Evolutionary conservation across 1,284 basidiomycete species (phyloP), one percentile per base, ranked within the genome.

Genomic region (Moesziomyces parantarcticus): DNA sequence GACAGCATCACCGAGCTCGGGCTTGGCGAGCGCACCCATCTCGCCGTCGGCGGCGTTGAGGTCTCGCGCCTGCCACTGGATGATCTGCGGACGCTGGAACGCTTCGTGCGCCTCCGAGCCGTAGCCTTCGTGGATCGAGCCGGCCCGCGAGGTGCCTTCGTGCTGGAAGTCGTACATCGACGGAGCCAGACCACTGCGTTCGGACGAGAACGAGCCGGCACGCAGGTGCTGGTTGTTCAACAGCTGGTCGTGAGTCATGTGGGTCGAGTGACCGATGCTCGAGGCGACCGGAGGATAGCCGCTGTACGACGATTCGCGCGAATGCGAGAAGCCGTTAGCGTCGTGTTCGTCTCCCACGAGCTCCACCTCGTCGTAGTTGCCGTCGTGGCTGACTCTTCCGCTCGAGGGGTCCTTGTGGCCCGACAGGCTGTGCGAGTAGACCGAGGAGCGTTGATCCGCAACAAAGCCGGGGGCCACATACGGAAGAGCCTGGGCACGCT

Each of bases 61-160:
- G 26, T 77, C 73, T 51, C 67, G 69, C 48, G 70, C 64, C 58
- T 75, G 60, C 75, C 75, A 77, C 45, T 73, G 67, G 34, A 77
- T 72, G 61, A 77, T 77, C 62, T 72, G 69, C 8, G 70, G 74
- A 23, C 50, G 55, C 42, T 70, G 67, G 49, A 68, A 65, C 2
- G 64, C 59, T 14, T 64, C 64, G 48, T 64, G 60, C 3, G 64
- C 46, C 21, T 73, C 64, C 5, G 60, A 49, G 6, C 60, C 70
- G 48, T 60, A 68, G 10, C 20, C 48, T 20, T 60, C 63, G n/a
- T 48, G 45, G 18, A 69, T 44, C 3, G 71, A 74, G 0, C 58
- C 58, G 7, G 61, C 43, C 4, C 65, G 22, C n/a, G 71, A 74
- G 6, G 57, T 69, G 32, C 71, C 66, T 46, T 74, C 71, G 52